Evolutionary conservation across 2,329 filamentous ascomycete genomes (phyloP).

Genomic region (Lasiodiplodia hormozganensis): DNA sequence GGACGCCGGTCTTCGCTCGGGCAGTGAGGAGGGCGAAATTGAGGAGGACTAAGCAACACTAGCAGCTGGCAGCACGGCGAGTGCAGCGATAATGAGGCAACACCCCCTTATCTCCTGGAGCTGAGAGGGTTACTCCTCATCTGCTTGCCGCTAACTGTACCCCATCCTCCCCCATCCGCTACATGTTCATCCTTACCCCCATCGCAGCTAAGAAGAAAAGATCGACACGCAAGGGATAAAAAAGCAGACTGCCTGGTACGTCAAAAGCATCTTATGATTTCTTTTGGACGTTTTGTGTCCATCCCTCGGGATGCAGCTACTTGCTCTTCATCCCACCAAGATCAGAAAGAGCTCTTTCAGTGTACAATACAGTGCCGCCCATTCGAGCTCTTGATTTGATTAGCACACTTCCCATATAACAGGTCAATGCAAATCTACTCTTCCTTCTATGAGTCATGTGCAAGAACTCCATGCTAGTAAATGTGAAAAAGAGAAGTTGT

Average conservation of each 20-base stretch:
- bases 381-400: neutral
- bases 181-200: neutral
- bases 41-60: conserved; percentile 68
- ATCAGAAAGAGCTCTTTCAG: neutral
- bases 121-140: neutral
- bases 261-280: conserved; percentile 23
- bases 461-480: neutral
- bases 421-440: conserved; percentile 19
- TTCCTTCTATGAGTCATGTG: neutral
- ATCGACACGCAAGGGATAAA: neutral
- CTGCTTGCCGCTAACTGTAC: neutral
- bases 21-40: conserved; percentile 97
- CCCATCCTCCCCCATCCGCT: neutral
- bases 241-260: conserved; percentile 18
- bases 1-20: conserved; percentile 74
- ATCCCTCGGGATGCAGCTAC: conserved; percentile 10
- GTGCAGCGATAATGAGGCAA: neutral
- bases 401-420: neutral
- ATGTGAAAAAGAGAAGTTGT: conserved; percentile 1
- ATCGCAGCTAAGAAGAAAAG: neutral
- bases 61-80: neutral
- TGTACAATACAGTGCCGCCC: conserved; percentile 4
- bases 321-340: neutral
- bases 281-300: conserved; percentile 7
- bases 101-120: neutral